Conservation (phyloP, 2,329 filamentous ascomycete genomes). For the Neophaeococcomyces mojaviensis region DNA sequence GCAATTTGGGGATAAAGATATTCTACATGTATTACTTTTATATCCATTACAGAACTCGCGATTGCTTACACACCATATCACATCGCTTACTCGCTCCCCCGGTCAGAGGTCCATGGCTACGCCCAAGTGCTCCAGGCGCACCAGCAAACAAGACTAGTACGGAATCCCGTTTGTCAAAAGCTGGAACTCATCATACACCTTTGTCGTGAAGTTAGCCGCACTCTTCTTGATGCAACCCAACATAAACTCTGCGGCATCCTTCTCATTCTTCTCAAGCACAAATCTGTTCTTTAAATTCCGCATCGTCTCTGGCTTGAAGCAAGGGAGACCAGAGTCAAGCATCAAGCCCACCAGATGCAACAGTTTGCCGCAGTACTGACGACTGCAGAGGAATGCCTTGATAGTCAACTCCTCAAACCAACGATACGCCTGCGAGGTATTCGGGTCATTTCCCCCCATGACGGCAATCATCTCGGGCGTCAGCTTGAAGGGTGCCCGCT, state of each 20-base stretch:
- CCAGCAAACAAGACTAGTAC: slow-evolving; percentile 48
- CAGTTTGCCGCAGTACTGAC: slow-evolving; percentile 82
- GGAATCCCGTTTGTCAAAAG: slow-evolving; percentile 94
- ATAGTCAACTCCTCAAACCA: slow-evolving; percentile 96
- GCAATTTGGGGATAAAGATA: no score
- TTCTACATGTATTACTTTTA: no score
- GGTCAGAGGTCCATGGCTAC: neutral
- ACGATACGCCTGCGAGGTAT: slow-evolving; percentile 77
- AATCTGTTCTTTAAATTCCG: slow-evolving; percentile 89
- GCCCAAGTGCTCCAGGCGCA: neutral
- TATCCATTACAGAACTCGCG: no score
- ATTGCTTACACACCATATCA: no score
- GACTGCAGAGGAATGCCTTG: slow-evolving; percentile 84
- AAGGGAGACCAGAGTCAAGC: slow-evolving; percentile 92
- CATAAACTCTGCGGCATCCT: slow-evolving; percentile 93
- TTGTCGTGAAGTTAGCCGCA: slow-evolving; percentile 82
- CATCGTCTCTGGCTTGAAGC: slow-evolving; percentile 94
- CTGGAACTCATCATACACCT: slow-evolving; percentile 97
- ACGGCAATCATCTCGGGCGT: slow-evolving; percentile 98
- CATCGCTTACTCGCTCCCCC: neutral
- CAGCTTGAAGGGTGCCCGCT: slow-evolving; percentile 96
- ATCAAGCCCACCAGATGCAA: slow-evolving; percentile 85
- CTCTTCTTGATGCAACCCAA: slow-evolving; percentile 82
- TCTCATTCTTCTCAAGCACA: slow-evolving; percentile 81
- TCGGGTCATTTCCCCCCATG: slow-evolving; percentile 64